These are phyloP conservation scores for Gaertneriomyces sp. DNA, from an alignment of 192 early-diverging fungal species.

Conservation along the genomic window DNA sequence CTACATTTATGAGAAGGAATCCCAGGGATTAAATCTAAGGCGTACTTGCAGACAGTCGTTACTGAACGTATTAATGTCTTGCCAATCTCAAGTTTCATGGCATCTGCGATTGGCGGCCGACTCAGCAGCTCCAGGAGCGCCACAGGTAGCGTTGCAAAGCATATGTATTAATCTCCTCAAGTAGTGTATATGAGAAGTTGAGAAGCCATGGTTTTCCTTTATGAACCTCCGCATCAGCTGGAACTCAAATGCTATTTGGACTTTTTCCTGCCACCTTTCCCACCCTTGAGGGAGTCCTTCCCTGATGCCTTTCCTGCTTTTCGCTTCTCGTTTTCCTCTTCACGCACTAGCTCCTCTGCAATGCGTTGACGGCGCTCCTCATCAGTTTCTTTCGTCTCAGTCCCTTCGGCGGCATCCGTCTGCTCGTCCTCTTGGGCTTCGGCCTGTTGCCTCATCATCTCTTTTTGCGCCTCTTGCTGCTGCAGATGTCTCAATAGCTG, in stretches of 20 bases:
- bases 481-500: constrained; percentile 42
- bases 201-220: too few species aligned
- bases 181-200: too few species aligned
- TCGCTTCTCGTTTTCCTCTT: constrained; percentile 37
- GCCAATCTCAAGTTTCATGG: too few species aligned
- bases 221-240: too few species aligned
- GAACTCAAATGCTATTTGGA: neutral
- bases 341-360: constrained; percentile 28
- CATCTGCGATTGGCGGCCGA: too few species aligned
- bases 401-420: neutral
- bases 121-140: too few species aligned
- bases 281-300: constrained; percentile 5
- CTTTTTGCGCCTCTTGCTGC: constrained; percentile 48
- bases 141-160: too few species aligned
- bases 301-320: constrained; percentile 19
- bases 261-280: constrained; percentile 26
- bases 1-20: neutral
- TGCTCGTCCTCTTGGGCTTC: constrained; percentile 37
- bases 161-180: too few species aligned
- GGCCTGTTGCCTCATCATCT: constrained; percentile 46
- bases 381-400: constrained; percentile 14
- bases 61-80: too few species aligned
- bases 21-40: too few species aligned
- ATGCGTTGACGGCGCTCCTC: constrained; percentile 26
- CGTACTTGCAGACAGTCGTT: too few species aligned